Base-by-base conservation (phyloP, 2,329 filamentous ascomycete species). In the Nannizziopsis arthrosporioides region DNA sequence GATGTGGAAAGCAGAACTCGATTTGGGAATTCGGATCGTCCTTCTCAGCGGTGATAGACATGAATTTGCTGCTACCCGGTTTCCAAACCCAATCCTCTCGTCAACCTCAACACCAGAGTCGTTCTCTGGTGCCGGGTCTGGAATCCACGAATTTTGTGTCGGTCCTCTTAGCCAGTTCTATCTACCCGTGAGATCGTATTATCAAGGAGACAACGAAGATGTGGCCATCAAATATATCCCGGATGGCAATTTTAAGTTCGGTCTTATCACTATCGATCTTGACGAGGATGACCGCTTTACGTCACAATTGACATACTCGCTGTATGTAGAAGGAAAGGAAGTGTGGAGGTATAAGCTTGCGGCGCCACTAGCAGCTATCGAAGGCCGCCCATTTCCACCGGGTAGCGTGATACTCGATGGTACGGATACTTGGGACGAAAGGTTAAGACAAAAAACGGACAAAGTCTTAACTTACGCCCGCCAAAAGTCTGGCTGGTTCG, bases 101-200 rank as follows among this genome's bases (percentile, higher is more conserved):
- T 59, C 15, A 31, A 51, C 41, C 6, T 42, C 46, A 15, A 30
- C 17, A 3, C 52, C 59, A 3, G 53, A 47, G 7, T 18, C 44
- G n/a, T 52, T 48, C n/a, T 52, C 38, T 47, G 49, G 54, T 15
- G 53, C 56, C 2, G 65, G 59, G 5, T 49, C 56, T 73, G 53
- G 71, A 56, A 45, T 93, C 0, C 83, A 94, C 58, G 92, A 98
- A 64, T 96, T 95, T 65, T 92, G 85, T 18, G 88, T 84, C 0
- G 92, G 85, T 47, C 92, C 92, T 0, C 64, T 98, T 44, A 93
- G 82, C 62, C 94, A 96, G 74, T 98, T 98, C 62, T 94, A 92
- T 56, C 76, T 92, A 3, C 92, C 92, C 0, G 69, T 90, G 18
- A 76, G 82, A 1, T 90, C 87, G 0, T 98, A 96, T 65, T 74